Base-by-base conservation (phyloP, 1,284 basidiomycete species). In the Somion occarium region DNA sequence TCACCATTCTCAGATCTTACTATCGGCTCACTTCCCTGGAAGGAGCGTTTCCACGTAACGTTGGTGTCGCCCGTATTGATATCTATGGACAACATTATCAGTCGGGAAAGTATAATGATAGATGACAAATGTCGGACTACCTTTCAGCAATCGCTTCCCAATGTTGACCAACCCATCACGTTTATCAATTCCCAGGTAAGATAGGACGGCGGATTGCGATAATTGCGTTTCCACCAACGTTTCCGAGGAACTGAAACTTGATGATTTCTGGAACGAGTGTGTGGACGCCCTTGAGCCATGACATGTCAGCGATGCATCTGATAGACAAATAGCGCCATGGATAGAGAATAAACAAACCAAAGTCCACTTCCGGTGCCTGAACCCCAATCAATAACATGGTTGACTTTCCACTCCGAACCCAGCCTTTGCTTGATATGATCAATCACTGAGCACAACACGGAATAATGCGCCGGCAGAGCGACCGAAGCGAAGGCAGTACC, bases 381-480 rank as follows among this genome's bases (percentile, higher is more conserved):
- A 15, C 86, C 87, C 85, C 88, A 91, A 57, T 91, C 88, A 43
- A 88, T 72, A 20, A 91, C 72, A 48, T 71, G 76, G 20, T 79
- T 68, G 37, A 84, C 71, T 38, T 68, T 69, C 78, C 78, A 87
- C 7, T 74, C 72, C 5, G 78, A 67, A 23, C 80, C 86, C 45
- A 88, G 58, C 55, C 88, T 73, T 43, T 70, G 74, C 56, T 79
- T 83, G 38, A 82, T 60, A 60, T 89, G 82, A 51, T 79, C 70
- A 19, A 91, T 68, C 9, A 91, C 84, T 13, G 85, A 72, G 53
- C 71, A 75, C 56, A 90, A 81, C 3, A 79, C 84, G 44, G 87
- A 80, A 64, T 87, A 91, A 68, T 91, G 87, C 2, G 85, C 80
- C 1, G 88, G 88, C 48, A 91, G 72, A 15, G 82, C 85, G 46